Conservation (phyloP, 139 green algal species). For the Micromonas commoda region DNA sequence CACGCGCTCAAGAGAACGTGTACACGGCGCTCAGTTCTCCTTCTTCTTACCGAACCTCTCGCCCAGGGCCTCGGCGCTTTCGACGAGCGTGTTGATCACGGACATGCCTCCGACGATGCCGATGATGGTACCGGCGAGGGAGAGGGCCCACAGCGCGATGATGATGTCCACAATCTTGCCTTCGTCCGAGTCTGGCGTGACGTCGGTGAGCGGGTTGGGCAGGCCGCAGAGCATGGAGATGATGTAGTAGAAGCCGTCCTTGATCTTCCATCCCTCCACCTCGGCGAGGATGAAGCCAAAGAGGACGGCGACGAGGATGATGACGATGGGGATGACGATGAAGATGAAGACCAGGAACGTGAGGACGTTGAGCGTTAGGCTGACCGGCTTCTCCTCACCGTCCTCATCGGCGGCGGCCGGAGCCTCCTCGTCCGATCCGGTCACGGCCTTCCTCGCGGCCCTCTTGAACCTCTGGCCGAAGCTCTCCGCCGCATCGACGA, state of each 20-base stretch:
- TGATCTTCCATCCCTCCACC: background rate
- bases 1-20: too few relatives aligned
- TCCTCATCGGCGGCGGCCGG: background rate
- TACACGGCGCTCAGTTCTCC: too few relatives aligned
- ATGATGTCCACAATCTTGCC: conserved; percentile 6
- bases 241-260: conserved; percentile 4
- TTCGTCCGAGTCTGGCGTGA: background rate
- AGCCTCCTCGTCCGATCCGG: background rate
- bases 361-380: background rate
- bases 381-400: background rate
- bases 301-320: background rate
- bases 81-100: background rate
- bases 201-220: background rate
- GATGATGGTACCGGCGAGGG: background rate
- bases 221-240: background rate
- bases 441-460: background rate
- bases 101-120: background rate
- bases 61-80: background rate
- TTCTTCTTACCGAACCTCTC: background rate
- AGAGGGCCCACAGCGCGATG: background rate
- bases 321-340: background rate
- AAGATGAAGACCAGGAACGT: background rate
- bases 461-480: background rate
- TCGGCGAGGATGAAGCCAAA: background rate
- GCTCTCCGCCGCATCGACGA: too few relatives aligned